phyloP scores from a whole-genome alignment of 345 rosid species.

The Viola odorata region DNA sequence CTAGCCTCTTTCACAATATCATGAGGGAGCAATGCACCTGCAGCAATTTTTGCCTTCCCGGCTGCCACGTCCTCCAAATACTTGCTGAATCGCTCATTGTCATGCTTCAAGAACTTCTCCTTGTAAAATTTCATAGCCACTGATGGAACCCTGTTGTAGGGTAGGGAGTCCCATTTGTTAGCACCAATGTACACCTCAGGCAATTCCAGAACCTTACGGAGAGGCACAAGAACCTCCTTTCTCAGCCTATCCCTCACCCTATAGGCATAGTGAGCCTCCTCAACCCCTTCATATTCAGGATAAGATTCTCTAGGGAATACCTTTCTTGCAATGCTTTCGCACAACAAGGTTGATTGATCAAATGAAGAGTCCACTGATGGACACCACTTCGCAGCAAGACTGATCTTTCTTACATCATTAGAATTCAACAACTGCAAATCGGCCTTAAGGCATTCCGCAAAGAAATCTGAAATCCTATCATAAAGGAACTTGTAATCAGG shows the following conservation, averaged over 20 bases:
- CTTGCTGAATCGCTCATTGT: constrained; percentile 34
- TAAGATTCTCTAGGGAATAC: constrained; percentile 36
- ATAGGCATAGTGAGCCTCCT: constrained; percentile 59
- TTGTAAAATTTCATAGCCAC: constrained; percentile 64
- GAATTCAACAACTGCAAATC: constrained; percentile 31
- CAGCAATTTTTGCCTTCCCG: constrained; percentile 47
- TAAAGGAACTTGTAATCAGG: constrained; percentile 43
- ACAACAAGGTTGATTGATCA: constrained; percentile 39
- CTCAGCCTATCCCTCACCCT: constrained; percentile 18
- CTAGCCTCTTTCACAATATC: constrained; percentile 38
- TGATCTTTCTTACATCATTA: constrained; percentile 26
- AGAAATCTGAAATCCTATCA: constrained; percentile 48
- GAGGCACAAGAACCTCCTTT: constrained; percentile 47
- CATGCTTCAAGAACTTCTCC: constrained; percentile 46
- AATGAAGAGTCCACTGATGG: constrained; percentile 55
- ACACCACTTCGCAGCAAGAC: constrained; percentile 73
- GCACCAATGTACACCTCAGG: constrained; percentile 62
- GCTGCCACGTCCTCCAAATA: constrained; percentile 36
- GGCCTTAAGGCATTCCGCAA: constrained; percentile 28
- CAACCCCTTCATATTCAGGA: constrained; percentile 47
- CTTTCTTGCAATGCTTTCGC: constrained; percentile 53
- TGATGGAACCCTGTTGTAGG: constrained; percentile 55
- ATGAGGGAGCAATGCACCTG: constrained; percentile 63
- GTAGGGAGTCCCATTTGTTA: constrained; percentile 40
- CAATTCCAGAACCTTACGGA: constrained; percentile 43